phyloP scores from a whole-genome alignment of 805 yeast genomes.

The Scheffersomyces coipomensis region DNA sequence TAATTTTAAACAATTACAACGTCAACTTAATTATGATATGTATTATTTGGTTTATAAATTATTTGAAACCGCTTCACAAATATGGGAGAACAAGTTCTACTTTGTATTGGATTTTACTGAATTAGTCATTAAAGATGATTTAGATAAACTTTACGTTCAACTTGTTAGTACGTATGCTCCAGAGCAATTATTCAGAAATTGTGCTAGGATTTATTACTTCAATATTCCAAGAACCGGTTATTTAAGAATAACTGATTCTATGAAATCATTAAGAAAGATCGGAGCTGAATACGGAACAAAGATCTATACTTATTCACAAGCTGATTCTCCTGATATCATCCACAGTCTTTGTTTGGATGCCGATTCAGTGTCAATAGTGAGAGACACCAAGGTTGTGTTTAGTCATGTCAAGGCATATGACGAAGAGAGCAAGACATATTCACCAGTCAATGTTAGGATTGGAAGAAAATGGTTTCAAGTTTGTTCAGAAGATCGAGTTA shows the following conservation, averaged over 20 bases:
- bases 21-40: conserved; percentile 31
- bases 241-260: conserved; percentile 17
- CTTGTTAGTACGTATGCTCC: conserved; percentile 50
- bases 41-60: conserved; percentile 58
- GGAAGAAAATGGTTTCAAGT: conserved; percentile 71
- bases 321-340: conserved; percentile 31
- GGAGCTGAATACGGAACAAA: conserved; percentile 14
- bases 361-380: conserved; percentile 29
- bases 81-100: conserved; percentile 69
- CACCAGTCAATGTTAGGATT: conserved; percentile 62
- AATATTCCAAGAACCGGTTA: conserved; percentile 40
- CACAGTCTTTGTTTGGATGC: conserved; percentile 35
- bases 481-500: conserved; percentile 21
- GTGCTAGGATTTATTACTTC: conserved; percentile 52
- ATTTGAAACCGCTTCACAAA: conserved; percentile 63
- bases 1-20: conserved; percentile 33
- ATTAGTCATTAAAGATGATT: conserved; percentile 15
- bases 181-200: conserved; percentile 47
- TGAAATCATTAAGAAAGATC: conserved; percentile 17
- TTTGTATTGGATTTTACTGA: conserved; percentile 71
- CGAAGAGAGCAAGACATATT: conserved; percentile 44
- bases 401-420: conserved; percentile 46
- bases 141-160: conserved; percentile 23
- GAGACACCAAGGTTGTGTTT: conserved; percentile 37
- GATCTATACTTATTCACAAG: conserved; percentile 32